These are phyloP conservation scores for Xylariaceae sp. DNA, from an alignment of 2,329 filamentous ascomycete genomes.

Conservation along the genomic window DNA sequence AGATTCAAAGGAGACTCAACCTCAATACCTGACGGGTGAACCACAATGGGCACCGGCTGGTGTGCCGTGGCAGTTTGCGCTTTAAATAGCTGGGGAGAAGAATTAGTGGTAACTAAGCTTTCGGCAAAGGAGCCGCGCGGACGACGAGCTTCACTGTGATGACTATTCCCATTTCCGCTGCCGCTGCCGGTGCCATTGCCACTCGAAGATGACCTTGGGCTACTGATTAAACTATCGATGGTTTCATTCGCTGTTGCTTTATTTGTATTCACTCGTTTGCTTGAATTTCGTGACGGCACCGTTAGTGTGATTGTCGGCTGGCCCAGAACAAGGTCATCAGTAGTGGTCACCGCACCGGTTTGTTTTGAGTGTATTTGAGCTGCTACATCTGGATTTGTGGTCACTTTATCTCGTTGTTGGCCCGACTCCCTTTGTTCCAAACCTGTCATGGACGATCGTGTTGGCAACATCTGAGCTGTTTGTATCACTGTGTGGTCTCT, in stretches of 20 bases:
- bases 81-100: conserved; percentile 41
- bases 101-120: conserved; percentile 43
- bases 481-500: too few relatives aligned
- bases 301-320: conserved; percentile 19
- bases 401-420: not conserved
- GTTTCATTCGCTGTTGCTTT: not conserved
- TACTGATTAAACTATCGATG: not conserved
- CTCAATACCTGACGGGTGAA: conserved; percentile 24
- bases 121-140: conserved; percentile 39
- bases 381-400: not conserved
- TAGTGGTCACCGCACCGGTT: not conserved
- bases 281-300: conserved; percentile 33
- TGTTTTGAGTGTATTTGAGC: not conserved
- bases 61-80: conserved; percentile 42
- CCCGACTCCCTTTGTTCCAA: not conserved
- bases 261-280: conserved; percentile 22
- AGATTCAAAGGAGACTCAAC: conserved; percentile 30
- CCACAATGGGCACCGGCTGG: conserved; percentile 38
- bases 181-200: conserved; percentile 14
- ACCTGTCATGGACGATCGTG: not conserved
- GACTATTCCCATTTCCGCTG: conserved; percentile 1
- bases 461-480: too few relatives aligned
- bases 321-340: not conserved
- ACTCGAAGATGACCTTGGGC: conserved; percentile 7
- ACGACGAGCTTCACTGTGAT: not conserved